Percentiles rank a stretch among this genome's conserved stretches.
These are phyloP conservation scores for Gloeophyllum trabeum DNA, from an alignment of 768 basidiomycete genomes.

Conservation along the genomic window DNA sequence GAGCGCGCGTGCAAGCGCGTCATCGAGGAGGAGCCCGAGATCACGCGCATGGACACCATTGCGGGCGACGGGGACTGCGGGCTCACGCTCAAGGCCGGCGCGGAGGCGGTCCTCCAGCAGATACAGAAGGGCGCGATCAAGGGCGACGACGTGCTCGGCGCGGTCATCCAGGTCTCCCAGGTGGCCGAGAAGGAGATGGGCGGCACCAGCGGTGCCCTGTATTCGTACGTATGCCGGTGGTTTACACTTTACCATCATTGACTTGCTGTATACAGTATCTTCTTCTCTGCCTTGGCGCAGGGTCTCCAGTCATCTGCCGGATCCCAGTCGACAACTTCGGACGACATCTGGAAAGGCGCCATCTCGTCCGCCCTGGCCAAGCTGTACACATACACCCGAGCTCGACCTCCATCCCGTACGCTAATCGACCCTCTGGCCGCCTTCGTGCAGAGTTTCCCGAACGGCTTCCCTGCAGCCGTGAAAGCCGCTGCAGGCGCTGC, in stretches of 20 bases:
- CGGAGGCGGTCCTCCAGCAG: constrained; percentile 51
- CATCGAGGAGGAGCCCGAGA: constrained; percentile 74
- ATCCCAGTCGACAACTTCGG: constrained; percentile 23
- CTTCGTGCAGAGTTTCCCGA: constrained; percentile 43
- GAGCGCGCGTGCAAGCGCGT: constrained; percentile 53
- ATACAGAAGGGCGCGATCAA: constrained; percentile 43
- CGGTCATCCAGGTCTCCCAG: constrained; percentile 57
- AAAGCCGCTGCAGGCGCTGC: constrained; percentile 54
- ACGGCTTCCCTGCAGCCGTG: constrained; percentile 40
- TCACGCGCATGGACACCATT: constrained; percentile 84
- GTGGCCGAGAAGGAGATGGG: constrained; percentile 82
- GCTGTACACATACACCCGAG: constrained; percentile 78
- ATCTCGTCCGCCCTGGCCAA: constrained; percentile 44
- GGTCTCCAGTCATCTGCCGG: constrained; percentile 36
- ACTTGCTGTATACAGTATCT: constrained; percentile 46
- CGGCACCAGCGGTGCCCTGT: constrained; percentile 84
- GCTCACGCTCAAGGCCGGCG: constrained; percentile 62
- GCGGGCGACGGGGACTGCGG: constrained; percentile 86
- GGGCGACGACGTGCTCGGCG: constrained; percentile 52
- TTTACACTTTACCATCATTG: neutral
- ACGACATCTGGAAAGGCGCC: constrained; percentile 49
- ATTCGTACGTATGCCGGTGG: constrained; percentile 47
- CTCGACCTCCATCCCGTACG: constrained; percentile 82
- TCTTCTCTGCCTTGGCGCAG: constrained; percentile 82
- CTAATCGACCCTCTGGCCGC: constrained; percentile 86